These are phyloP conservation scores for Metschnikowia colocasiae DNA, from an alignment of 805 yeast species.

Conservation along the genomic window DNA sequence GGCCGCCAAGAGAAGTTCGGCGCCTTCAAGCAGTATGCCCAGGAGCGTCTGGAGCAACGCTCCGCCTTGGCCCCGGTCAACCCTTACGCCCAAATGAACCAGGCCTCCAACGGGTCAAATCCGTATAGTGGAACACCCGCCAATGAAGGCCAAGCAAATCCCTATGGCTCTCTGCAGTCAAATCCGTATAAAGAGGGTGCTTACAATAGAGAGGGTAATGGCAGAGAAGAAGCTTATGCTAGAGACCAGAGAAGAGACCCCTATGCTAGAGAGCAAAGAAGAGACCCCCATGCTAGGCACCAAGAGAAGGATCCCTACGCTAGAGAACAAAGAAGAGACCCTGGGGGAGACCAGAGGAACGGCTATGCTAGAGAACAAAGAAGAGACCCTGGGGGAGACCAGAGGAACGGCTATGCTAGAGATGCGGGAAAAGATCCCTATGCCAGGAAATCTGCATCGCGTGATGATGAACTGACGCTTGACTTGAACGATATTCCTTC, in stretches of 20 bases:
- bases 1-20: conserved; percentile 47
- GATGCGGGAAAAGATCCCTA: not conserved
- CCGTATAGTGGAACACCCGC: conserved; percentile 13
- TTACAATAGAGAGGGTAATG: not conserved
- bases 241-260: not conserved
- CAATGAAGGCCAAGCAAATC: conserved; percentile 6
- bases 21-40: conserved; percentile 49
- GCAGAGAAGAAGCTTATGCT: not conserved
- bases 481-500: conserved; percentile 40
- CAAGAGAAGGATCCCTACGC: not conserved
- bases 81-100: conserved; percentile 35
- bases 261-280: not conserved
- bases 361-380: not conserved
- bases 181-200: not conserved
- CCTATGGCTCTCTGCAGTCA: conserved; percentile 3
- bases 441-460: not conserved
- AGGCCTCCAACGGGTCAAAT: conserved; percentile 7
- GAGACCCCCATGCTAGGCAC: not conserved
- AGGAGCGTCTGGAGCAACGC: conserved; percentile 32
- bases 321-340: not conserved
- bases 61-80: conserved; percentile 41
- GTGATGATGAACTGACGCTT: conserved; percentile 31
- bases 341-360: not conserved
- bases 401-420: not conserved
- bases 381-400: not conserved